Evolutionary conservation across 192 early-diverging fungal genomes (phyloP), one percentile per base, ranked within the genome.

Genomic region (Mortierella claussenii): DNA sequence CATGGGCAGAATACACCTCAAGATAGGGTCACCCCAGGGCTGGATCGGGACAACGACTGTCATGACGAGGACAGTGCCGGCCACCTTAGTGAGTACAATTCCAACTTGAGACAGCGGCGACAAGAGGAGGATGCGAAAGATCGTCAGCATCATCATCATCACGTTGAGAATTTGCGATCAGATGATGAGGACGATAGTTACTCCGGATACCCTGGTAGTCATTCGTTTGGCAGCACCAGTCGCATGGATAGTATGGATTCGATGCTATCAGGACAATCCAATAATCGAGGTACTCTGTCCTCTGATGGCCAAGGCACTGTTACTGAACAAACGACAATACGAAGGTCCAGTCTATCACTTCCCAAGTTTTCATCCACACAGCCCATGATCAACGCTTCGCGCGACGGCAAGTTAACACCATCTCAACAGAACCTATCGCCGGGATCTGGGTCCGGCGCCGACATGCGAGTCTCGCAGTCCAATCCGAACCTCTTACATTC

Each of bases 181-280:
- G 70, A 75, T 28, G 62, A 65, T 18, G 70, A 75, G 11, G 70
- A 54, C 1, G 63, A 65, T 15, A n/a, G n/a, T n/a, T 52, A 50
- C n/a, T 30, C 28, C 36, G 23, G 32, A 30, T 4, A 44, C 55
- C 57, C 21, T 26, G 10, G 11, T 11, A 21, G n/a, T n/a, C n/a
- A 34, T 17, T 18, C 45, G 3, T 21, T 57, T 21, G 27, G 18
- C 33, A 30, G 45, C 18, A 26, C 12, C 12, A 52, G 40, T 18
- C 63, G 70, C 1, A 46, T 60, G 1, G 42, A 66, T 7, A 75
- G 62, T 23, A 66, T 66, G 21, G 45, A 60, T 4, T 65, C 70
- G 1, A 48, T 31, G 8, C 4, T 23, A 8, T 73, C 69, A 13
- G 55, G 11, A 1, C 61, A 59, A 27, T 65, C 69, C 3, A 20